Conservation (phyloP, 2,329 filamentous ascomycete genomes). For the Talaromyces verruculosus region DNA sequence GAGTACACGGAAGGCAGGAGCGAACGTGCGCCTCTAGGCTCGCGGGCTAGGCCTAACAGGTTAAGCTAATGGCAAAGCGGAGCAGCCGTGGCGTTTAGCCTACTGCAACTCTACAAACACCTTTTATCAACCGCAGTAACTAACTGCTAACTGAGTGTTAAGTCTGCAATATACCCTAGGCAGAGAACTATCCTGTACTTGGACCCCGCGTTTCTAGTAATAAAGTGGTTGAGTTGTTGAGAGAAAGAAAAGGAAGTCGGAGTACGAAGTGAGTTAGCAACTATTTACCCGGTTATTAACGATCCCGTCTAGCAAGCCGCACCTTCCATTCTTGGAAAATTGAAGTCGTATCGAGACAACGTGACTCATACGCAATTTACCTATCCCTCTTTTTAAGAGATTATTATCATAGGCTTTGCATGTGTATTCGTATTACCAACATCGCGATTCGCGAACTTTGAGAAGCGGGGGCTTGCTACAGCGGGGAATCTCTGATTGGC, state of each 20-base stretch:
- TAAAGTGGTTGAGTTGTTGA: neutral
- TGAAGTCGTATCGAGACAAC: neutral
- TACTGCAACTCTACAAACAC: neutral
- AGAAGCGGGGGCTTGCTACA: neutral
- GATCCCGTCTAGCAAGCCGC: neutral
- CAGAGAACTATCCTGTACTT: neutral
- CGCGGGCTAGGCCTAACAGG: neutral
- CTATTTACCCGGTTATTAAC: neutral
- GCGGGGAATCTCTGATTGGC: neutral
- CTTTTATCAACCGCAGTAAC: neutral
- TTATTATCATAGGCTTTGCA: too few relatives aligned
- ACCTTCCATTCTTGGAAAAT: neutral
- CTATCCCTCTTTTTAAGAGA: too few relatives aligned
- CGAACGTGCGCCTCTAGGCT: conserved; percentile 6
- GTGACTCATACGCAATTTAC: neutral
- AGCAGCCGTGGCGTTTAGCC: neutral
- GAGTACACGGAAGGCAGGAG: neutral
- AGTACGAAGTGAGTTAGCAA: neutral
- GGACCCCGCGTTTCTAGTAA: neutral
- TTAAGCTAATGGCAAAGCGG: conserved; percentile 8
- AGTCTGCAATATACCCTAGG: neutral
- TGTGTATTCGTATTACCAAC: neutral
- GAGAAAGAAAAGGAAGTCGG: neutral
- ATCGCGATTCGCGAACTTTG: neutral
- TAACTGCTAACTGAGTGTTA: too few relatives aligned